phyloP scores from a whole-genome alignment of 2,329 filamentous ascomycete genomes.

The Aspergillus felis region DNA sequence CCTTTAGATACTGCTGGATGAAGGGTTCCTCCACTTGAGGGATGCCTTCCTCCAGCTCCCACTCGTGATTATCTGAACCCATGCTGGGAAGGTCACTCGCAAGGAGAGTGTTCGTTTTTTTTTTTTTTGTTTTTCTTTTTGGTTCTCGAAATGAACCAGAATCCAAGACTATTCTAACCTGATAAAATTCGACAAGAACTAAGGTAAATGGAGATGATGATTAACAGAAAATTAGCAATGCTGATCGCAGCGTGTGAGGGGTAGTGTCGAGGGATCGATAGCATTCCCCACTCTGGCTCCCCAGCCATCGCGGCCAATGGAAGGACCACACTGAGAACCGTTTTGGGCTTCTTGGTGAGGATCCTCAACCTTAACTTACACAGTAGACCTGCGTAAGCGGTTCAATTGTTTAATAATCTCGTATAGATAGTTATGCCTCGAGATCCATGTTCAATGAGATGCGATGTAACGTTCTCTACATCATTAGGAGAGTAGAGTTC shows the following conservation, averaged over 20 bases:
- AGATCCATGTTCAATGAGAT: background rate
- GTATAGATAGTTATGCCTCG: background rate
- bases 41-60: slow-evolving; percentile 42
- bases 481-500: background rate
- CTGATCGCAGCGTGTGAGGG: background rate
- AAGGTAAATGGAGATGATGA: background rate
- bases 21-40: slow-evolving; percentile 63
- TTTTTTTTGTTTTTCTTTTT: too few species aligned
- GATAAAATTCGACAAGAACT: background rate
- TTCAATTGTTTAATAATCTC: background rate
- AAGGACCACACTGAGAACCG: background rate
- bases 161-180: background rate
- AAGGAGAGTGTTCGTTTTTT: background rate
- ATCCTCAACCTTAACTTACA: background rate
- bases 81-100: slow-evolving; percentile 9
- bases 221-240: background rate
- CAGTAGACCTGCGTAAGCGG: background rate
- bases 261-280: background rate
- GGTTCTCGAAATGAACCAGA: background rate
- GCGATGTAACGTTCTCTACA: background rate
- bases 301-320: background rate
- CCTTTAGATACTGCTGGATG: slow-evolving; percentile 74
- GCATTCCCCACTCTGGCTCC: background rate
- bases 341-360: background rate
- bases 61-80: slow-evolving; percentile 20